Percentiles rank a stretch among this genome's conserved stretches.
Evolutionary conservation across 139 green algal species (phyloP).

Genomic region (Eudorina sp.): DNA sequence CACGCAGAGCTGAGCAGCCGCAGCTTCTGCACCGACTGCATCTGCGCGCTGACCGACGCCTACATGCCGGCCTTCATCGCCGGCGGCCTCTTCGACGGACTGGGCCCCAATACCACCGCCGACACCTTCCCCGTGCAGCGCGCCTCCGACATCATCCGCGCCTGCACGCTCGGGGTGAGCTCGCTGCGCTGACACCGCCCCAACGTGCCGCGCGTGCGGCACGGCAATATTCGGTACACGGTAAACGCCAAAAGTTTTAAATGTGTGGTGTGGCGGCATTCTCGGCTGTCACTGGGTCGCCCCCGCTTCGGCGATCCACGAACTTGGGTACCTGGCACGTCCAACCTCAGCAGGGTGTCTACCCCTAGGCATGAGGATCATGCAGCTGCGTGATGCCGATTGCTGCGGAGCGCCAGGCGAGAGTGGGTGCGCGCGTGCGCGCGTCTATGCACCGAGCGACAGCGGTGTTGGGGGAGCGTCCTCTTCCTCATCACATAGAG

Average conservation of each 20-base stretch:
- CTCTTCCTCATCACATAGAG: no score
- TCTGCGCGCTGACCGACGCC: conserved; percentile 42
- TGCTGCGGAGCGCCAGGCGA: no score
- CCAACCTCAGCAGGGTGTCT: no score
- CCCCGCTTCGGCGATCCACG: no score
- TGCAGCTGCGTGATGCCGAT: no score
- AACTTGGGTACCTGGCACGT: no score
- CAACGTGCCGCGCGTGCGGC: background rate
- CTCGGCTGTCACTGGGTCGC: no score
- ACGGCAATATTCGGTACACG: background rate
- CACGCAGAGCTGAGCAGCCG: background rate
- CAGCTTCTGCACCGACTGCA: conserved; percentile 30
- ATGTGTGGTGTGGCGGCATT: background rate
- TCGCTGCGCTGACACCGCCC: background rate
- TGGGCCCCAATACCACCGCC: background rate
- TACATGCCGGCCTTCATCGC: conserved; percentile 46
- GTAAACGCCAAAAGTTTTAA: background rate
- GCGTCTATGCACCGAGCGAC: no score
- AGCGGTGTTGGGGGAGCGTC: no score
- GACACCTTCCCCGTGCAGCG: conserved; percentile 9
- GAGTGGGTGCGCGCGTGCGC: no score
- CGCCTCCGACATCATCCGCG: conserved; percentile 27
- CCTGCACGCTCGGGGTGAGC: conserved; percentile 44
- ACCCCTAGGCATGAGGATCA: no score
- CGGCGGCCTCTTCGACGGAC: conserved; percentile 12